These are phyloP conservation scores for Epithele typhae DNA, from an alignment of 768 basidiomycete species.

Conservation along the genomic window DNA sequence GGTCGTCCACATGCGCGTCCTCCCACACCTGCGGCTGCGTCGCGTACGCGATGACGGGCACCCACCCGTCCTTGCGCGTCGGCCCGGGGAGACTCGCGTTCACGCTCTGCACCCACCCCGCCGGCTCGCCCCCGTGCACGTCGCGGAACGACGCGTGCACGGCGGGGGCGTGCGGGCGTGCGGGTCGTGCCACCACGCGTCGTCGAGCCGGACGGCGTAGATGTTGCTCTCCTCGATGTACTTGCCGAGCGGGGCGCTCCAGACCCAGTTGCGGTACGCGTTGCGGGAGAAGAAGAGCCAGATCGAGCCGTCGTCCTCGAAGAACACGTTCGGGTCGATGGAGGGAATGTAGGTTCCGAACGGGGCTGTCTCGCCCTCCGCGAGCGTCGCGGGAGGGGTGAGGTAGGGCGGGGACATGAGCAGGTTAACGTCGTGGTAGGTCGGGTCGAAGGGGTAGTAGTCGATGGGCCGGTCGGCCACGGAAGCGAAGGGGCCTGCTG, in stretches of 20 bases:
- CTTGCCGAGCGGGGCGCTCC: slow-evolving; percentile 3
- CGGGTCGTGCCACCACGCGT: slow-evolving; percentile 1
- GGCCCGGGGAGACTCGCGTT: slow-evolving; percentile 1
- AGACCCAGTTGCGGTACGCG: slow-evolving; percentile 6
- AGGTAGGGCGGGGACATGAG: slow-evolving; percentile 2
- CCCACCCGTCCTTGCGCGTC: slow-evolving; percentile 3
- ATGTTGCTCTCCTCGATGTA: slow-evolving; percentile 7
- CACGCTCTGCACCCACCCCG: neutral
- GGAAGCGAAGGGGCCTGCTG: neutral
- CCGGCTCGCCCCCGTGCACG: neutral
- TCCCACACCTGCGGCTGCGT: slow-evolving; percentile 2
- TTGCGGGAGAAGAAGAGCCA: slow-evolving; percentile 5
- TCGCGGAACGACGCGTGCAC: neutral
- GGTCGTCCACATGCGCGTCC: slow-evolving; percentile 4
- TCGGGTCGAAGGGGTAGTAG: slow-evolving; percentile 4
- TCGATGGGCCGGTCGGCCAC: slow-evolving; percentile 4
- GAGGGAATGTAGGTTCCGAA: slow-evolving; percentile 1
- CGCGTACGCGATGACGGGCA: slow-evolving; percentile 1
- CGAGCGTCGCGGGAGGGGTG: neutral
- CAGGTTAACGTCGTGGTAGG: slow-evolving; percentile 3
- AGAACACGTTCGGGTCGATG: slow-evolving; percentile 5
- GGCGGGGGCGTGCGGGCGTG: neutral
- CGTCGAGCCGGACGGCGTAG: slow-evolving; percentile 1
- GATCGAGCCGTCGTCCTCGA: slow-evolving; percentile 1
- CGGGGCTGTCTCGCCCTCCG: neutral